These are phyloP conservation scores for Magnusiomyces tetraspermus DNA, from an alignment of 1,139 yeast species.

Conservation along the genomic window DNA sequence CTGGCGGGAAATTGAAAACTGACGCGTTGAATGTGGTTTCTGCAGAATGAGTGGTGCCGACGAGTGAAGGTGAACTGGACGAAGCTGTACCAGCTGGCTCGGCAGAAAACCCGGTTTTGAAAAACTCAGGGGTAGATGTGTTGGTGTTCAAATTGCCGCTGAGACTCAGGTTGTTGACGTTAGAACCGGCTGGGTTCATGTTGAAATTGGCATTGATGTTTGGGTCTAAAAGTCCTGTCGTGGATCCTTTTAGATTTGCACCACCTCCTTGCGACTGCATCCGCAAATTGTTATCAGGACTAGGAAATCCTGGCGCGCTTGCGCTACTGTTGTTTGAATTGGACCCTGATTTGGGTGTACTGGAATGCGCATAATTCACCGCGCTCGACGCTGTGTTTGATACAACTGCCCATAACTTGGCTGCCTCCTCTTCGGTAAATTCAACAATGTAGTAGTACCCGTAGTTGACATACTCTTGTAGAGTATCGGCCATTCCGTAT, in stretches of 20 bases:
- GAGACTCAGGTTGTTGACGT: too few relatives aligned
- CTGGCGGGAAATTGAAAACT: neutral
- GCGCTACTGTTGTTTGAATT: neutral
- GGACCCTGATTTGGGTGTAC: neutral
- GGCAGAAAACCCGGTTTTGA: neutral
- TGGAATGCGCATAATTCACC: neutral
- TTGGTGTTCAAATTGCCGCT: too few relatives aligned
- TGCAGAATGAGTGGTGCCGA: neutral
- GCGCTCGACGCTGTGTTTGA: neutral
- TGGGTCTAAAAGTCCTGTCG: too few relatives aligned
- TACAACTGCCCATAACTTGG: neutral
- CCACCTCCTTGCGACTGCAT: too few relatives aligned
- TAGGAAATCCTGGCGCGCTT: neutral
- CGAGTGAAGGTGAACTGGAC: too few relatives aligned
- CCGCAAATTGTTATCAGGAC: too few relatives aligned
- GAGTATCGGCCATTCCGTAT: neutral
- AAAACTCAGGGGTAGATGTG: too few relatives aligned
- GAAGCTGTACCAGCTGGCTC: neutral
- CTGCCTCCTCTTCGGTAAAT: neutral
- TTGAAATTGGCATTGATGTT: too few relatives aligned
- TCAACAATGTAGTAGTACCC: neutral
- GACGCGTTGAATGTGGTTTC: neutral
- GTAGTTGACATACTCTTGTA: neutral
- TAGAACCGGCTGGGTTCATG: too few relatives aligned
- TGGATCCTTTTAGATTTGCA: too few relatives aligned